These are phyloP conservation scores for Microbotryum silenes-acaulis DNA, from an alignment of 1,284 basidiomycete genomes.

Conservation along the genomic window DNA sequence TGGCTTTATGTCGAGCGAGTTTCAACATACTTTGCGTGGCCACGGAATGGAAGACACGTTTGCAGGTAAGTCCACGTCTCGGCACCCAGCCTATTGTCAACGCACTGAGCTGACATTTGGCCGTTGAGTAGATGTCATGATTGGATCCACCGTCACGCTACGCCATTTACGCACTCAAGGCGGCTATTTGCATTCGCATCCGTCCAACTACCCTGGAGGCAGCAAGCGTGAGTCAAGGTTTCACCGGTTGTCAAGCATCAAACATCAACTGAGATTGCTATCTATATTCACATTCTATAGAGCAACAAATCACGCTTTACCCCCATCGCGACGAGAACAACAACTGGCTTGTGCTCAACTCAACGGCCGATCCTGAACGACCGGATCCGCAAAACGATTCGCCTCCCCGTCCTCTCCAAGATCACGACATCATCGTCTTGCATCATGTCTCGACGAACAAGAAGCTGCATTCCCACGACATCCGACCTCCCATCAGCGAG, in stretches of 20 bases:
- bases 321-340: conserved; percentile 93
- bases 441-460: conserved; percentile 75
- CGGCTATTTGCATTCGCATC: conserved; percentile 93
- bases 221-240: conserved; percentile 30
- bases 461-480: conserved; percentile 87
- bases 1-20: conserved; percentile 97
- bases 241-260: conserved; percentile 59
- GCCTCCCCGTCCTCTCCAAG: conserved; percentile 16
- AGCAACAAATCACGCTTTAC: conserved; percentile 97
- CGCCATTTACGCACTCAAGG: conserved; percentile 95
- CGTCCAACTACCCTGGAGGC: conserved; percentile 69
- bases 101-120: neutral
- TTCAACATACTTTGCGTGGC: conserved; percentile 92
- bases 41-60: conserved; percentile 86
- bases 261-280: neutral
- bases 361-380: conserved; percentile 47
- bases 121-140: conserved; percentile 58
- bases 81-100: neutral
- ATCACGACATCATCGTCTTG: conserved; percentile 67
- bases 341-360: conserved; percentile 67
- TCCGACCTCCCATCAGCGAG: conserved; percentile 90
- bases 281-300: conserved; percentile 43
- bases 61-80: conserved; percentile 53
- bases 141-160: conserved; percentile 76
- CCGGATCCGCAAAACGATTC: conserved; percentile 41